Conservation (phyloP, 164 flowering plant species). For the Buxus sempervirens region DNA sequence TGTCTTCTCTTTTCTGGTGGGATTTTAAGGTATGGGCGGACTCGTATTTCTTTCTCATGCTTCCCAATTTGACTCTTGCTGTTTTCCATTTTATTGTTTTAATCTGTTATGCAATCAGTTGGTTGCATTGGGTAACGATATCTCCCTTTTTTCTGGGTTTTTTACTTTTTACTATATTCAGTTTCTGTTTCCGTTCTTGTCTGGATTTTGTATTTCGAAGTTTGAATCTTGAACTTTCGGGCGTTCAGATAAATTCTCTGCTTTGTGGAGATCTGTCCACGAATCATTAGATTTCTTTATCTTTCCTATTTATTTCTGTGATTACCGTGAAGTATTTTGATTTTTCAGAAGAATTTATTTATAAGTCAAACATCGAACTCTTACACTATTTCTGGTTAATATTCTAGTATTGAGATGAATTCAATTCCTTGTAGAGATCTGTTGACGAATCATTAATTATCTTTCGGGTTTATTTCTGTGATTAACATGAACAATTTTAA, state of each 20-base stretch:
- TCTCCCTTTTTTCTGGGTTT: not conserved
- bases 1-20: slow-evolving; percentile 24
- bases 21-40: slow-evolving; percentile 24
- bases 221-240: no score
- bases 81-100: not conserved
- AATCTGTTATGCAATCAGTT: slow-evolving; percentile 12
- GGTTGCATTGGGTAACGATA: not conserved
- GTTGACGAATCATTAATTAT: not conserved
- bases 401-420: not conserved
- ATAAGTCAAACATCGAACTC: no score
- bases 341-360: no score
- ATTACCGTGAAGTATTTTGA: no score
- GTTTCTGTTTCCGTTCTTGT: not conserved
- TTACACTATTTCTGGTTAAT: no score
- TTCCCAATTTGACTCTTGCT: not conserved
- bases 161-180: not conserved
- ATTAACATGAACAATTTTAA: not conserved
- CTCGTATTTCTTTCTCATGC: not conserved
- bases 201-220: not conserved
- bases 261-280: no score
- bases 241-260: no score
- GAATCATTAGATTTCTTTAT: no score
- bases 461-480: not conserved
- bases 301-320: no score
- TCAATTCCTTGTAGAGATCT: slow-evolving; percentile 3